Conservation (phyloP, 176 grass and related monocot genomes). For the Bothriochloa decipiens region DNA sequence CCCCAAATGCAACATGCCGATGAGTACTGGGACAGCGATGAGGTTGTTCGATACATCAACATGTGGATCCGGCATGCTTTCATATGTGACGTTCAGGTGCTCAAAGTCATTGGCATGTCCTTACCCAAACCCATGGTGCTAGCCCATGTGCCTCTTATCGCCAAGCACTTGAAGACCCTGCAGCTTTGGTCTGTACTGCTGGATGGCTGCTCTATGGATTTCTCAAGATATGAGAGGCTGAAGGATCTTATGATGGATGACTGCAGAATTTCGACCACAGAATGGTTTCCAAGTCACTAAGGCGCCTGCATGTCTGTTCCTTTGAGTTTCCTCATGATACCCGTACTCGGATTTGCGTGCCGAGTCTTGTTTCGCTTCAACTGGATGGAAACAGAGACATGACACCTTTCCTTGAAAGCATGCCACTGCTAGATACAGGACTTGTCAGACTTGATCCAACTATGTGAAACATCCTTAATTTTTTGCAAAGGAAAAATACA, state of each 20-base stretch:
- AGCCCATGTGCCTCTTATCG: background rate
- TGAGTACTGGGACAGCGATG: background rate
- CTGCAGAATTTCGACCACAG: background rate
- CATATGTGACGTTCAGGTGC: background rate
- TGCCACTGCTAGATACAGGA: constrained; percentile 10
- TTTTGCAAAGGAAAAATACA: too few relatives aligned
- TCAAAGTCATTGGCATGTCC: background rate
- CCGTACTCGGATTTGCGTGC: background rate
- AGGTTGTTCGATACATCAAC: background rate
- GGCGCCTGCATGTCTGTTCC: background rate
- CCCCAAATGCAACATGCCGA: background rate
- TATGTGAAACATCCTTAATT: too few relatives aligned
- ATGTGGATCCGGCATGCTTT: background rate
- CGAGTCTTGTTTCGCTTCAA: background rate
- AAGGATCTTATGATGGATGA: background rate
- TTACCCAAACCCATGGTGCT: background rate
- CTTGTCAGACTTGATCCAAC: background rate
- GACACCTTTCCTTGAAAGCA: background rate
- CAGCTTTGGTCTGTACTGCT: background rate
- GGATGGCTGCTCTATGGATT: background rate
- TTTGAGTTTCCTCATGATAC: background rate
- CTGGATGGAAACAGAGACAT: background rate
- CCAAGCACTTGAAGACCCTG: background rate
- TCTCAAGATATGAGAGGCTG: background rate
- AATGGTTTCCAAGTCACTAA: background rate